Evolutionary conservation across 768 basidiomycete species (phyloP), one percentile per base, ranked within the genome.

Genomic region (Coprinellus micaceus): DNA sequence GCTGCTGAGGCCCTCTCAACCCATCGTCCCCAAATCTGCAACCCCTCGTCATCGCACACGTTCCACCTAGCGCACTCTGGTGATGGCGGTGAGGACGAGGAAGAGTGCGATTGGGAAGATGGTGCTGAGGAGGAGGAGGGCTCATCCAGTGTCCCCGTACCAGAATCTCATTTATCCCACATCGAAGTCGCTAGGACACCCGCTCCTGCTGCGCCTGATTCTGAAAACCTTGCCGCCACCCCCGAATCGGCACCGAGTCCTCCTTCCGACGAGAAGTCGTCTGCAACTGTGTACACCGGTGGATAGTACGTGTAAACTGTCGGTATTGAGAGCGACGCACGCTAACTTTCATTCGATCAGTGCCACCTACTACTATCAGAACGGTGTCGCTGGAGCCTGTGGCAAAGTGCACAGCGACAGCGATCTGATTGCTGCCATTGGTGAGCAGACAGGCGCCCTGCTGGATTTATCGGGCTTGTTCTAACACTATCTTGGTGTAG

Each of bases 331-430:
- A 43, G 9, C 58, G 15, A 53, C 56, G 26, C 52, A 15, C 30
- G 17, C n/a, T 59, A 29, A 56, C 63, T 24, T 61, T 17, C 56
- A 28, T n/a, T 49, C 49, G 45, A 48, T 53, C 28, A 85, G 84
- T 58, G 85, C 81, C 36, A 88, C 86, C 2, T 88, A 69, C 69
- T 92, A 79, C 76, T 81, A 76, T 71, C 90, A 91, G 76, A 72
- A 81, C 46, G 88, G 87, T 46, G 76, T 76, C 37, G 75, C 89
- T 7, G 94, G 94, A 53, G 89, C 91, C 5, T 97, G 95, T 69
- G 95, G 94, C 25, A 64, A 60, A 17, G 70, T 74, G 22, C 72
- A 79, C 77, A 56, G 64, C 2, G 94, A 96, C 71, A 62, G 13
- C 25, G 85, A 74, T 61, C 50, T 74, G 36, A 78, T 91, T 62